phyloP scores from a whole-genome alignment of 176 grass and related monocot genomes.

The Elaeis guineensis region DNA sequence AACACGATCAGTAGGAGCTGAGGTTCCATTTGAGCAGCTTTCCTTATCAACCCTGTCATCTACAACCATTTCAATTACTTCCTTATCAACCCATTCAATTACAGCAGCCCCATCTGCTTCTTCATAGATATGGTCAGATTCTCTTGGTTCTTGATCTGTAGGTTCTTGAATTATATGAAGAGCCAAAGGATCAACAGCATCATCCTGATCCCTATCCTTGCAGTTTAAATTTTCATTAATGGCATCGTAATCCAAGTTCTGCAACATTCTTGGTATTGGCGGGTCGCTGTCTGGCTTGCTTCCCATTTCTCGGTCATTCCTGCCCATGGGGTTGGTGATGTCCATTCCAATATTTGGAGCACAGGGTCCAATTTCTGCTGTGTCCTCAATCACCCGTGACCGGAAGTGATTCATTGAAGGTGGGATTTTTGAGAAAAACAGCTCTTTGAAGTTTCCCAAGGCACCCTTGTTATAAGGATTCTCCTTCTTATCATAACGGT shows the following conservation, averaged over 20 bases:
- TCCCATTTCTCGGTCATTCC: constrained; percentile 27
- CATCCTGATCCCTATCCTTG: not conserved
- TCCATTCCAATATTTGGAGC: constrained; percentile 39
- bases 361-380: constrained; percentile 35
- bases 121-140: constrained; percentile 20
- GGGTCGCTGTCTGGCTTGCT: constrained; percentile 21
- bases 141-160: not conserved
- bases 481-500: constrained; percentile 46
- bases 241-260: constrained; percentile 36
- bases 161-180: not conserved
- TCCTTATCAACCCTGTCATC: not conserved
- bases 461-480: constrained; percentile 53
- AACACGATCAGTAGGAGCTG: no score
- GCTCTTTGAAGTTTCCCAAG: constrained; percentile 33
- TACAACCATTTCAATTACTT: no score
- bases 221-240: constrained; percentile 29
- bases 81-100: not conserved
- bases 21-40: constrained; percentile 23
- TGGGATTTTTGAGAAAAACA: constrained; percentile 49
- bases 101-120: constrained; percentile 6
- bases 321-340: constrained; percentile 21
- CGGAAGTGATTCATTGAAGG: constrained; percentile 46
- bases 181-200: constrained; percentile 8
- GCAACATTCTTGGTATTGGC: constrained; percentile 40
- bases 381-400: constrained; percentile 33